Base-by-base conservation (phyloP, 805 yeast species). In the Saccharomycopsis javanensis region DNA sequence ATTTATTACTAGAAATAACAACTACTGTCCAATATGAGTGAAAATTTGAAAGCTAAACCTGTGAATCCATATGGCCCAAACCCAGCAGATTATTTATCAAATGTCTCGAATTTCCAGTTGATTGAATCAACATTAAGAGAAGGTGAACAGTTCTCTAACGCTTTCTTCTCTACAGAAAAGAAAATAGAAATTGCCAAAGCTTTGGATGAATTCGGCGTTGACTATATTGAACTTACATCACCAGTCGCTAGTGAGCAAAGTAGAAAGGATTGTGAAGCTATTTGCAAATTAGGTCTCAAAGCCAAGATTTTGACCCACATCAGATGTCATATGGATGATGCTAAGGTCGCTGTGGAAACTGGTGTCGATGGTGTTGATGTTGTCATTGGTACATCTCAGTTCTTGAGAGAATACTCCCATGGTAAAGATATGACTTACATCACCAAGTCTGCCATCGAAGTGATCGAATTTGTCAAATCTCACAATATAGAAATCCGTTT, bases 311-410 rank as follows among this genome's bases (percentile, higher is more conserved):
- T 92, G 64, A 92, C 99, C 54, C 98, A 92, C 72, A 94, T 94
- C 65, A 83, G 98, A 74, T 92, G 99, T 74, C 97, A 92, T 75
- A 92, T 92, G 97, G 98, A 92, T 72, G 99, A 94, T 68, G 99
- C 98, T 58, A 80, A 85, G 66, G 88, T 94, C 60, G 99, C 99
- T 4, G 99, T 92, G 52, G 94, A 88, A 68, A 92, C 98, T 42
- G 98, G 99, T 70, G 99, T 94, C 55, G 98, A 94, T 70, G 99
- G 98, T 74, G 98, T 92, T 61, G 97, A 94, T 75, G 97, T 92
- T 58, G 97, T 92, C 59, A 92, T 92, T 72, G 98, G 98, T 63
- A 92, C 98, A 23, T 91, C 97, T 33, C 96, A 87, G 72, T 94
- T 90, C 72, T 78, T 94, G 67, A 85, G 98, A 73, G 86, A 91